Evolutionary conservation across 352 stramenopile species (phyloP).

Genomic region (Pythium aquatile): DNA sequence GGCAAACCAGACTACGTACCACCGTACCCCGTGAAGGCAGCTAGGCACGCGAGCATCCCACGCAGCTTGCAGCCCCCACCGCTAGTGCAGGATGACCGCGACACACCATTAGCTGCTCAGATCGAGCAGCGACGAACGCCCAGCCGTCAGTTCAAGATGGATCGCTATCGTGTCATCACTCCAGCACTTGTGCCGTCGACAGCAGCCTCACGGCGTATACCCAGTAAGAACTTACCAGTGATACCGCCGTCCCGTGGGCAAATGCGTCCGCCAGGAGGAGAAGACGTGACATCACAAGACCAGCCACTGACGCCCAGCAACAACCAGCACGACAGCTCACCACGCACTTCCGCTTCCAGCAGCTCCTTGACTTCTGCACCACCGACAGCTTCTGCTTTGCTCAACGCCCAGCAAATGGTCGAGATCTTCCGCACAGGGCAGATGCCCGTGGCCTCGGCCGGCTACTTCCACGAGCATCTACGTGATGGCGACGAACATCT

Average conservation of each 20-base stretch:
- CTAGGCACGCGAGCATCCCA: neutral
- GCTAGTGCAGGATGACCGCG: neutral
- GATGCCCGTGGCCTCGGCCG: conserved; percentile 61
- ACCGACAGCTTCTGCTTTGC: conserved; percentile 28
- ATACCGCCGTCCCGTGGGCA: conserved; percentile 32
- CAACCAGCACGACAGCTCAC: conserved; percentile 20
- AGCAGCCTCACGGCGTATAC: neutral
- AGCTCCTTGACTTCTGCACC: neutral
- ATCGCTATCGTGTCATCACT: conserved; percentile 59
- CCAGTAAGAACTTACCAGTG: conserved; percentile 24
- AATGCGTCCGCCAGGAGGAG: neutral
- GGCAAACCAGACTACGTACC: neutral
- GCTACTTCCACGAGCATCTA: conserved; percentile 57
- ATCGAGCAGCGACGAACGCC: conserved; percentile 41
- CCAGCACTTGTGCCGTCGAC: conserved; percentile 28
- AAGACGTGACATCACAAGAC: neutral
- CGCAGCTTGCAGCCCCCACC: neutral
- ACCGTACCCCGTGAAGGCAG: neutral
- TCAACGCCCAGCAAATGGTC: conserved; percentile 66
- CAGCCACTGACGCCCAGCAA: neutral
- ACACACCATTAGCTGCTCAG: conserved; percentile 16
- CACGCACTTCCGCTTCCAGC: neutral
- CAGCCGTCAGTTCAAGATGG: conserved; percentile 63
- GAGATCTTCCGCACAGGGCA: conserved; percentile 60
- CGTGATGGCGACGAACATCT: conserved; percentile 19